Conservation (phyloP, 805 yeast genomes). For the Yueomyces sinensis region DNA sequence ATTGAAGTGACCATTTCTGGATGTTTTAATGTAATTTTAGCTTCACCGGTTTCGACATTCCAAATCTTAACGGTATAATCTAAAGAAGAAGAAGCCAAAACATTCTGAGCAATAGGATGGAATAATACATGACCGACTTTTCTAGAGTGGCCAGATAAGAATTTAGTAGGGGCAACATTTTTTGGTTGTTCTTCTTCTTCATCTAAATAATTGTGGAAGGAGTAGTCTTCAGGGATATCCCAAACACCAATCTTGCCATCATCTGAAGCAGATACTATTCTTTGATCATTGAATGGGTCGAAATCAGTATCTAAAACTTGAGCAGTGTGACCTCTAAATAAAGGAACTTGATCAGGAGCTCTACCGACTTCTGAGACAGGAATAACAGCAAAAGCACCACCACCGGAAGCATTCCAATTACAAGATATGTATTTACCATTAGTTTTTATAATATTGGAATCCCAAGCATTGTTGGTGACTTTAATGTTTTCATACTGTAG, state of each 20-base stretch:
- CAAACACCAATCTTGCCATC: conserved; percentile 75
- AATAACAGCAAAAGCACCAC: conserved; percentile 93
- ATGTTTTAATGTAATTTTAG: conserved; percentile 62
- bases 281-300: conserved; percentile 74
- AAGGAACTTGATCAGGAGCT: conserved; percentile 83
- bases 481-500: conserved; percentile 37
- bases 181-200: conserved; percentile 25
- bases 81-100: conserved; percentile 79
- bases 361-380: conserved; percentile 82
- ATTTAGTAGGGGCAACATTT: conserved; percentile 60
- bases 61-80: conserved; percentile 88
- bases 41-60: conserved; percentile 70
- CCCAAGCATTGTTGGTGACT: conserved; percentile 90
- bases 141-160: conserved; percentile 74
- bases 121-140: conserved; percentile 87
- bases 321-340: conserved; percentile 92
- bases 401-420: conserved; percentile 92
- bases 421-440: conserved; percentile 79
- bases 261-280: conserved; percentile 69
- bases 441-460: conserved; percentile 75
- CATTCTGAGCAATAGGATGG: conserved; percentile 80
- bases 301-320: conserved; percentile 92
- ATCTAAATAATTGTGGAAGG: conserved; percentile 47
- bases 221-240: conserved; percentile 75
- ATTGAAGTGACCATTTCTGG: conserved; percentile 88